Base-by-base conservation (phyloP, 495 filamentous ascomycete genomes). In the Lepraria neglecta region DNA sequence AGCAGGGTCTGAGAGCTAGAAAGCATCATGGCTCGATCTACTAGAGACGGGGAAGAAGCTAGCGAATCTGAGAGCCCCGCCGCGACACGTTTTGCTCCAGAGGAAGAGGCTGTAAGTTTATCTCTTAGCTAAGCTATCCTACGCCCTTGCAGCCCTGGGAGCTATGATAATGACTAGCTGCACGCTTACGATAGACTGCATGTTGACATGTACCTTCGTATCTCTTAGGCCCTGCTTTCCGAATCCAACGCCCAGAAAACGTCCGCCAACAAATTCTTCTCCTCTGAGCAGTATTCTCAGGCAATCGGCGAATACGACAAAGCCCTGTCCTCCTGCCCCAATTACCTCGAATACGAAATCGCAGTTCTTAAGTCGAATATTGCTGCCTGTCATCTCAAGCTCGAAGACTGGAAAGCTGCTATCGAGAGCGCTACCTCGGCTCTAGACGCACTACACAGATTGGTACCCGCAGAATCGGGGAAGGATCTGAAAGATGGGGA, bases 221-320 rank as follows among this genome's bases (percentile, higher is more conserved):
- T 9, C 6, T 60, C 31, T n/a, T 63, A 92, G 87, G 73, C 77
- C 30, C 79, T 95, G 45, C 69, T 96, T 33, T 71, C 78, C 35
- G 83, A 91, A 75, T 88, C 91, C 17, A 84, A 88, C 66, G 71
- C 82, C 10, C 86, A 87, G 61, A 95, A 96, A 74, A 66, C 80
- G 3, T 78, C 85, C 64, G 94, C 91, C 11, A 98, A 96, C 70
- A 66, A 78, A 21, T 78, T 91, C 28, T 98, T 96, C 72, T 75
- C 80, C 14, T 81, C 81, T 21, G n/a, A n/a, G n/a, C 82, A 82
- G 59, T 96, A 89, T 75, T 83, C 87, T 65, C 84, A 88, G 67
- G 94, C 94, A n/a, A 88, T 97, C 66, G 85, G 87, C 70, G 85
- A 82, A 68, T 98, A 98, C 76, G 88, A 91, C 67, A 82, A 88